Evolutionary conservation across 257 asterid species (phyloP).

Genomic region (Echium plantagineum): DNA sequence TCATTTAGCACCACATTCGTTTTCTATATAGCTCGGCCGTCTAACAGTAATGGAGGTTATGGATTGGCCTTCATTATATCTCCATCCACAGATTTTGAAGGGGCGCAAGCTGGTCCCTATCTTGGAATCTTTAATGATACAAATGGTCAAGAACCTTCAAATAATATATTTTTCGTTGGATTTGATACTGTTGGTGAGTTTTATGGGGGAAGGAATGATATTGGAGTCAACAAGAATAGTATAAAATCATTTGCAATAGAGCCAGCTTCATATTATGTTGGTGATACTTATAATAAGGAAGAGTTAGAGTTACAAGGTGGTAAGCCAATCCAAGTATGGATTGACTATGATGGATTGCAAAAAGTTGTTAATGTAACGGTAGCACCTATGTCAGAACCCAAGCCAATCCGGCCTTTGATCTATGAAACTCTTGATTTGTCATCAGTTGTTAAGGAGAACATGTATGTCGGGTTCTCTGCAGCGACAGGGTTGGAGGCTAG

Average conservation of each 20-base stretch:
- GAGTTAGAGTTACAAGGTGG: conserved; percentile 1
- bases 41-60: background rate
- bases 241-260: background rate
- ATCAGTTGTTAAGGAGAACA: background rate
- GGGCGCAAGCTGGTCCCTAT: background rate
- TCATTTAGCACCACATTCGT: conserved; percentile 14
- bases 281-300: background rate
- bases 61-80: conserved; percentile 10
- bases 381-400: background rate
- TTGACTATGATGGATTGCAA: conserved; percentile 12
- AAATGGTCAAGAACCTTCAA: background rate
- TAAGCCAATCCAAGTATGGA: conserved; percentile 14
- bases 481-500: conserved; percentile 1
- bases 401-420: conserved; percentile 9
- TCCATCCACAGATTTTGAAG: background rate
- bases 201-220: conserved; percentile 10
- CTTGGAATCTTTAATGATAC: background rate
- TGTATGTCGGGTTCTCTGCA: conserved; percentile 19
- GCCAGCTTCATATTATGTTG: conserved; percentile 6
- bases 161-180: conserved; percentile 6
- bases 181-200: conserved; percentile 2
- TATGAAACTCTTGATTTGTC: background rate
- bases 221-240: conserved; percentile 7
- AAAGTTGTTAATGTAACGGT: conserved; percentile 9
- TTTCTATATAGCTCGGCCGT: conserved; percentile 1